Conservation (phyloP, 345 rosid species). For the Balakata baccata region DNA sequence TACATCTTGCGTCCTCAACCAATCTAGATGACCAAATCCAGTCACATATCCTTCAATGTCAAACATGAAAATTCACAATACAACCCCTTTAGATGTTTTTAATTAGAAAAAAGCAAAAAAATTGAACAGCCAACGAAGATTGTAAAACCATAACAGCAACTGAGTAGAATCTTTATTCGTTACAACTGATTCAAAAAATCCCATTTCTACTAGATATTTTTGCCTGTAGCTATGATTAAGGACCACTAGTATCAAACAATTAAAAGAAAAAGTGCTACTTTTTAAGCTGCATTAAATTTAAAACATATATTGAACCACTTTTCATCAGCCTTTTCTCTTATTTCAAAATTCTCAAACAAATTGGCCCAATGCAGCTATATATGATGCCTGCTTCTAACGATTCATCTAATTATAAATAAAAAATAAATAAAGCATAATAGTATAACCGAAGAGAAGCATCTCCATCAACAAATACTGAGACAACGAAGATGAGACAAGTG, state of each 20-base stretch:
- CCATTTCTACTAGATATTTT: background rate
- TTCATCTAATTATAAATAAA: background rate
- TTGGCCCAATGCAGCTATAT: background rate
- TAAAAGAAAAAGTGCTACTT: background rate
- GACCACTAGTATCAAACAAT: background rate
- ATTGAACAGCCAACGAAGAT: background rate
- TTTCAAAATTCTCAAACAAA: background rate
- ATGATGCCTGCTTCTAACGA: background rate
- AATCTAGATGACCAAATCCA: conserved; percentile 94
- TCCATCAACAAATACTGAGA: conserved; percentile 29
- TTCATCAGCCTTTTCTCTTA: background rate
- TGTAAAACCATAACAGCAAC: background rate
- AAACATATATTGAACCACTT: no score
- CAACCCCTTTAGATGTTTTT: conserved; percentile 4
- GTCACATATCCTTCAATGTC: conserved; percentile 80
- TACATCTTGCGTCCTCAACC: conserved; percentile 69
- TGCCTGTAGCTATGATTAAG: background rate
- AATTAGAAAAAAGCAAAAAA: background rate
- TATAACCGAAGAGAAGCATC: background rate
- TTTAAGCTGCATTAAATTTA: background rate
- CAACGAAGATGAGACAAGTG: conserved; percentile 72
- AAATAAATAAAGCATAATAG: no score
- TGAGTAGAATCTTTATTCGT: background rate
- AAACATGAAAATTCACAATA: conserved; percentile 47
- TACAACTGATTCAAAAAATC: background rate